phyloP scores from a whole-genome alignment of 2,329 filamentous ascomycete genomes.

The Sarocladium strictum region DNA sequence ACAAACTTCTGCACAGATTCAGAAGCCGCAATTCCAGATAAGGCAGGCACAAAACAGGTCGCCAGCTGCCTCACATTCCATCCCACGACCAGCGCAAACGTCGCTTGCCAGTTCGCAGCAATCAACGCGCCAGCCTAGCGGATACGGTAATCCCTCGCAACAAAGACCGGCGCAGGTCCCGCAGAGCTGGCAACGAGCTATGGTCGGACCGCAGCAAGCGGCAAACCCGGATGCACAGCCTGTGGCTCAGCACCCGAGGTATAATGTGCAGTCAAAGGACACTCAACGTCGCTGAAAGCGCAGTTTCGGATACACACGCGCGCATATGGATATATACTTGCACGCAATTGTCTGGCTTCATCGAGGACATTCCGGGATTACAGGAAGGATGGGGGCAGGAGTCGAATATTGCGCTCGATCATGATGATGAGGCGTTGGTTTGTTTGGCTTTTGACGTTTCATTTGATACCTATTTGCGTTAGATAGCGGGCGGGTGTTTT shows the following conservation, averaged over 20 bases:
- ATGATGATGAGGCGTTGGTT: neutral
- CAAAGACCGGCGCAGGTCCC: neutral
- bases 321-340: too few relatives aligned
- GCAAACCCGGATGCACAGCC: constrained; percentile 1
- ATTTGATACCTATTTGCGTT: constrained; percentile 3
- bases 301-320: too few relatives aligned
- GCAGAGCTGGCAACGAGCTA: neutral
- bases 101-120: neutral
- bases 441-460: neutral
- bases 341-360: too few relatives aligned
- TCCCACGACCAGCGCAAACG: neutral
- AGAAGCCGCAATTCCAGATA: neutral
- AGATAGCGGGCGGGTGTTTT: neutral
- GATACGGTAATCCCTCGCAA: neutral
- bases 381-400: neutral
- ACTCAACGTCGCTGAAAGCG: neutral
- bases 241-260: neutral
- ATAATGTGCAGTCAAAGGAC: neutral
- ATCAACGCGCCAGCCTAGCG: neutral
- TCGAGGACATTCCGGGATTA: too few relatives aligned
- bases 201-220: constrained; percentile 1
- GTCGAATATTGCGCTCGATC: neutral
- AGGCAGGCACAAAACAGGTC: neutral
- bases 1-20: neutral
- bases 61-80: neutral